phyloP scores from a whole-genome alignment of 1,284 basidiomycete genomes.

The Agroathelia rolfsii region DNA sequence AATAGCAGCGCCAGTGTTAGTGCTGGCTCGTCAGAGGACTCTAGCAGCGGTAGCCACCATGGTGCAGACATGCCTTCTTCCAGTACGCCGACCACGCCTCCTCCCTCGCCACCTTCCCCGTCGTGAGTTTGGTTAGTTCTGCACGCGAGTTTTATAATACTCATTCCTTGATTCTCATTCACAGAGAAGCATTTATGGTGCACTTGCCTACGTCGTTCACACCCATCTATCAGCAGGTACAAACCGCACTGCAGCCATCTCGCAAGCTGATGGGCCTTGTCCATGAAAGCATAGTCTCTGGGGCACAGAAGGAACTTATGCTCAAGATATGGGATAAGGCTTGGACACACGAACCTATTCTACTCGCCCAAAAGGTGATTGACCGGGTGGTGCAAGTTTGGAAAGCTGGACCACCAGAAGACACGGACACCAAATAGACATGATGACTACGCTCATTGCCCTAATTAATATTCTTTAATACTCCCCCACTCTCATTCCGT shows the following conservation, averaged over 20 bases:
- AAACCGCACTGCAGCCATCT: slow-evolving; percentile 39
- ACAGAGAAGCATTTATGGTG: slow-evolving; percentile 22
- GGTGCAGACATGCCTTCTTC: too few species aligned
- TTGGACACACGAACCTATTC: slow-evolving; percentile 40
- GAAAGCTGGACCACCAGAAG: slow-evolving; percentile 30
- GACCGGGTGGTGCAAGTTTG: slow-evolving; percentile 36
- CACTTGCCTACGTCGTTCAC: slow-evolving; percentile 24
- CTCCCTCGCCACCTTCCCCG: slow-evolving; percentile 2
- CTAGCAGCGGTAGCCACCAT: too few species aligned
- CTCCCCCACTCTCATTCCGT: too few species aligned
- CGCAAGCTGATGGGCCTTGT: slow-evolving; percentile 35
- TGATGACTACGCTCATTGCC: too few species aligned
- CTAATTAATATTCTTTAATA: background rate
- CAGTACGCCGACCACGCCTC: too few species aligned
- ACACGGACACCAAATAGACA: slow-evolving; percentile 12
- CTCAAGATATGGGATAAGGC: slow-evolving; percentile 44
- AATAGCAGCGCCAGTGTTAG: too few species aligned
- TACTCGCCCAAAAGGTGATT: slow-evolving; percentile 38
- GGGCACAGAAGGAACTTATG: slow-evolving; percentile 41
- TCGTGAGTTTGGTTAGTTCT: slow-evolving; percentile 9
- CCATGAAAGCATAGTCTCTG: slow-evolving; percentile 37
- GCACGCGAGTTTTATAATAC: background rate
- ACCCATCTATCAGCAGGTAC: slow-evolving; percentile 35
- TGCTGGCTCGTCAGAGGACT: too few species aligned
- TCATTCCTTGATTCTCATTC: background rate